Evolutionary conservation across 148 eudicot genomes (phyloP).

Genomic region (Nyssa sinensis): DNA sequence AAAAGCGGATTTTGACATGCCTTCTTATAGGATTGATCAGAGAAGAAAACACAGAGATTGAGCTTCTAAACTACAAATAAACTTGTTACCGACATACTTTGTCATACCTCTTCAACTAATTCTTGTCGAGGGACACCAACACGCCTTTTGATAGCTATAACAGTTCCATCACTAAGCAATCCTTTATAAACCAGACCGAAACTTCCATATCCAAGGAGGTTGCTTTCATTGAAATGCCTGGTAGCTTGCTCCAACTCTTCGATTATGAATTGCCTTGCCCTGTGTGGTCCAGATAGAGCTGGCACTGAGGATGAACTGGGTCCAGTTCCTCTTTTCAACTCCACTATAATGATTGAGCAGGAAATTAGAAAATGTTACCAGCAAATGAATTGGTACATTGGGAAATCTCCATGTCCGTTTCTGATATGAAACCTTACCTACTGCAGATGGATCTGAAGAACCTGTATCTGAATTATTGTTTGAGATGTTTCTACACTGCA

Average conservation of each 20-base stretch:
- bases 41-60: not conserved
- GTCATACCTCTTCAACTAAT: slow-evolving; percentile 38
- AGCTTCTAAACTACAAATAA: not conserved
- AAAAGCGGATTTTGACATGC: not conserved
- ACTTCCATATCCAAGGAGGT: slow-evolving; percentile 43
- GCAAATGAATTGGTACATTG: not conserved
- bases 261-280: slow-evolving; percentile 29
- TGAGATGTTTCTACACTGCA: slow-evolving; percentile 10
- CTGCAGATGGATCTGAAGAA: slow-evolving; percentile 51
- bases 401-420: not conserved
- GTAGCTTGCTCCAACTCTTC: slow-evolving; percentile 51
- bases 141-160: slow-evolving; percentile 50
- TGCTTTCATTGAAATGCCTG: slow-evolving; percentile 31
- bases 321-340: slow-evolving; percentile 26
- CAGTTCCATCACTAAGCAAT: slow-evolving; percentile 41
- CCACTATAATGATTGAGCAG: slow-evolving; percentile 29
- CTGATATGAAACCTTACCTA: slow-evolving; percentile 27
- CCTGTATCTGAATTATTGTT: slow-evolving; percentile 46
- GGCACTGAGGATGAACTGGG: slow-evolving; percentile 20
- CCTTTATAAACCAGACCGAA: slow-evolving; percentile 50
- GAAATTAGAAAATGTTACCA: not conserved
- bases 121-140: slow-evolving; percentile 29
- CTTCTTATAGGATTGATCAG: not conserved
- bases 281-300: slow-evolving; percentile 21
- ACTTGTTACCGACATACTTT: not conserved